Conservation (phyloP, 371 early-diverging fungal species). For the Syncephalastrum racemosum region DNA sequence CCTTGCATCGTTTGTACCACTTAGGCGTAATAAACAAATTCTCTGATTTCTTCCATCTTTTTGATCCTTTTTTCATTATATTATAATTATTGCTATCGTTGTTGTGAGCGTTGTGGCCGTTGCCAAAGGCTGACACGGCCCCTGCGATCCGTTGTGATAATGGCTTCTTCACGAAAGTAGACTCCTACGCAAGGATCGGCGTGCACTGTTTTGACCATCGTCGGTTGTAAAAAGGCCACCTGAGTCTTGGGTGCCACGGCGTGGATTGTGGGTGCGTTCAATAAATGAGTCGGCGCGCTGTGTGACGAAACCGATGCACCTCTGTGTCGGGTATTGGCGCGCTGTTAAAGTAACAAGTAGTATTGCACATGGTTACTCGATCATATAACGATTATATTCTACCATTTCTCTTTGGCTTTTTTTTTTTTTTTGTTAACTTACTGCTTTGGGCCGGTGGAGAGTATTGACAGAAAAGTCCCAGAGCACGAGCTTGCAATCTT, state of each 20-base stretch:
- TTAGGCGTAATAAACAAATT: too few relatives aligned
- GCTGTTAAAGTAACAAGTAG: too few relatives aligned
- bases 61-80: too few relatives aligned
- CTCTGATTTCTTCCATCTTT: too few relatives aligned
- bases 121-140: slow-evolving; percentile 83
- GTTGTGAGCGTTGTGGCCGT: slow-evolving; percentile 50
- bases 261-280: slow-evolving; percentile 43
- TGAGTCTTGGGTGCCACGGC: slow-evolving; percentile 63
- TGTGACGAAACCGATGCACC: too few relatives aligned
- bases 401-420: not conserved
- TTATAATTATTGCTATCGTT: too few relatives aligned
- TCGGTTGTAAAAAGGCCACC: slow-evolving; percentile 82
- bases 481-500: slow-evolving; percentile 81
- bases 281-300: too few relatives aligned
- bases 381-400: too few relatives aligned
- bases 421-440: slow-evolving; percentile 27
- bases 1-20: too few relatives aligned
- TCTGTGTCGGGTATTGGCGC: too few relatives aligned
- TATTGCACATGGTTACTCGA: too few relatives aligned
- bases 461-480: slow-evolving; percentile 92
- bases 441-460: slow-evolving; percentile 71
- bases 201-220: slow-evolving; percentile 74
- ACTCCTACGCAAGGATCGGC: slow-evolving; percentile 72
- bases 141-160: slow-evolving; percentile 81
- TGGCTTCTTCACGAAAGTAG: slow-evolving; percentile 78